phyloP scores from a whole-genome alignment of 441 rosid genomes.

The Gossypium davidsonii region DNA sequence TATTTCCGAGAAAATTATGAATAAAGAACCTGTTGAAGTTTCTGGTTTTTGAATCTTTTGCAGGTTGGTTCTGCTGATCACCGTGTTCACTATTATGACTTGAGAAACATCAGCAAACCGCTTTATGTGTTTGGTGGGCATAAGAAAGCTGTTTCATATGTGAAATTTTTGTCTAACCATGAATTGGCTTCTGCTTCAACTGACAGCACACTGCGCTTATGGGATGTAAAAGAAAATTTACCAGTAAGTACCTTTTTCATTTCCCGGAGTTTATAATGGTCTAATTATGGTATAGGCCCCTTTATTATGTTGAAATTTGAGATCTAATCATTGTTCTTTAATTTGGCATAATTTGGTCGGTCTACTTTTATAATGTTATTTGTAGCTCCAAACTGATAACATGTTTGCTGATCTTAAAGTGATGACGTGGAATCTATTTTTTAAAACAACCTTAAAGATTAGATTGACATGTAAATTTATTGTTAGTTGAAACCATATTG shows the following conservation, averaged over 20 bases:
- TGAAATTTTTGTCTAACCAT: constrained; percentile 32
- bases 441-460: too few species aligned
- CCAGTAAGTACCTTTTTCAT: constrained; percentile 19
- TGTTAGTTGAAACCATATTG: too few species aligned
- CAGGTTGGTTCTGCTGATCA: constrained; percentile 45
- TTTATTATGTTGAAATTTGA: too few species aligned
- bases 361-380: too few species aligned
- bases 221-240: constrained; percentile 33
- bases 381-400: too few species aligned
- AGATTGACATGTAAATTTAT: too few species aligned
- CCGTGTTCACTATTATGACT: constrained; percentile 33
- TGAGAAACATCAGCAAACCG: constrained; percentile 30
- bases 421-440: too few species aligned
- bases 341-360: too few species aligned
- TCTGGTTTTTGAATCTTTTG: constrained; percentile 6
- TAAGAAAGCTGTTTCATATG: constrained; percentile 31
- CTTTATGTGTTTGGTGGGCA: constrained; percentile 34
- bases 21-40: constrained; percentile 1
- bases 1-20: background rate
- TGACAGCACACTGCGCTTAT: constrained; percentile 36
- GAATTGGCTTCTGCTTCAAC: constrained; percentile 41
- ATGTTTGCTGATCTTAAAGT: too few species aligned
- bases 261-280: background rate
- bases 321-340: too few species aligned
- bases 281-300: too few species aligned